Evolutionary conservation across 352 stramenopile genomes (phyloP), one percentile per base, ranked within the genome.

Genomic region (Labyrinthula sp.): DNA sequence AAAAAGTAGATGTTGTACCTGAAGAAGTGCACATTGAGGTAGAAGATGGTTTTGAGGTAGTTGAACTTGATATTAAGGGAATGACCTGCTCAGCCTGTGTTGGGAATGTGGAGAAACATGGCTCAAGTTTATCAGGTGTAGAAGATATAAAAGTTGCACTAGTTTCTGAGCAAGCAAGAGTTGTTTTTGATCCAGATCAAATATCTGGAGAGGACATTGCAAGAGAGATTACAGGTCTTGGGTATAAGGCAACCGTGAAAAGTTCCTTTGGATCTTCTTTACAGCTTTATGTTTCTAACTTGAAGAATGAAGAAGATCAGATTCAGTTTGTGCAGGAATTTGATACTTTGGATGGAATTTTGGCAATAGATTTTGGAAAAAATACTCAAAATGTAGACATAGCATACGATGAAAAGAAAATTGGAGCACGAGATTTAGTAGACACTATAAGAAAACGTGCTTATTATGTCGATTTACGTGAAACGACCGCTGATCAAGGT

Each of bases 51-150:
- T n/a, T n/a, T n/a, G n/a, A n/a, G n/a, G n/a, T n/a, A 67, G 60
- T 62, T 40, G 64, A 15, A 23, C 59, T 24, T 64, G 57, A 1
- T 45, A 58, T 59, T 0, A 22, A 48, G 10, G 79, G 79, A 0
- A 90, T 90, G 78, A 89, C 78, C 10, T 90, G 78, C 56, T 83
- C 73, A 24, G 84, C 77, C 21, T 90, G 78, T 47, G 73, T 76
- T 0, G 79, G 73, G 56, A 84, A 77, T n/a, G 71, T 90, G 31
- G 72, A 84, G 67, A 70, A 61, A 18, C 71, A 71, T n/a, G 50
- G 89, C 15, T 78, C 71, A 41, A 62, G 70, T 34, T 65, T 67
- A 10, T 55, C 69, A 25, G 77, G 77, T 2, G 75, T 90, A 40
- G 60, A 55, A 30, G 60, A 64, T 10, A 30, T 29, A 0, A 45